Conservation (phyloP, 805 yeast species). For the Hanseniaspora lindneri region DNA sequence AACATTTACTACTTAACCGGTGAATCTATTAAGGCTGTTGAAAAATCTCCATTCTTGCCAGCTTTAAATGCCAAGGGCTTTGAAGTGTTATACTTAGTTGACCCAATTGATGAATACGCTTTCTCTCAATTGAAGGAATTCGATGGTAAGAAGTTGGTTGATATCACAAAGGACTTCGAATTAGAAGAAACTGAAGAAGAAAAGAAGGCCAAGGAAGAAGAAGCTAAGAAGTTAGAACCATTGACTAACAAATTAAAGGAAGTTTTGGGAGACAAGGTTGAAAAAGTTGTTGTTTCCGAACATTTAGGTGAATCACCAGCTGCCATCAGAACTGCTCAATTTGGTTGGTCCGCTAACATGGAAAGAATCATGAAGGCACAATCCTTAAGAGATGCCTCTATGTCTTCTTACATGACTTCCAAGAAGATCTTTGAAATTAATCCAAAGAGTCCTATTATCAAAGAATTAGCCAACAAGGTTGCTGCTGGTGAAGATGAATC, state of each 20-base stretch:
- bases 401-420: constrained; percentile 99
- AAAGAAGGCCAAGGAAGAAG: constrained; percentile 87
- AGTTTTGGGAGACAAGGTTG: constrained; percentile 95
- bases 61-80: constrained; percentile 97
- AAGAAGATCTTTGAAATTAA: constrained; percentile 98
- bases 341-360: constrained; percentile 99
- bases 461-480: constrained; percentile 91
- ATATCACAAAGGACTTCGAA: constrained; percentile 98
- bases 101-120: constrained; percentile 99
- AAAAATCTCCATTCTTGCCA: constrained; percentile 98
- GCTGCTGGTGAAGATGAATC: constrained; percentile 96
- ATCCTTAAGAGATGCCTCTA: constrained; percentile 95
- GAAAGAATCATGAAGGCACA: constrained; percentile 99
- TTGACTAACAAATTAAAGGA: constrained; percentile 94
- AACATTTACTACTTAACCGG: constrained; percentile 98
- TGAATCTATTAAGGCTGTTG: constrained; percentile 94
- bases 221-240: constrained; percentile 80
- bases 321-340: constrained; percentile 99
- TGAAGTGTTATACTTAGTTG: constrained; percentile 94
- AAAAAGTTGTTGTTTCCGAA: constrained; percentile 97
- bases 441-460: constrained; percentile 89
- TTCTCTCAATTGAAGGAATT: constrained; percentile 98
- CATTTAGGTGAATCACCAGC: constrained; percentile 98
- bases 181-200: constrained; percentile 97
- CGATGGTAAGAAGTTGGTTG: constrained; percentile 98